phyloP scores from a whole-genome alignment of 2,329 filamentous ascomycete species.

The Pestalotiopsis sp. region DNA sequence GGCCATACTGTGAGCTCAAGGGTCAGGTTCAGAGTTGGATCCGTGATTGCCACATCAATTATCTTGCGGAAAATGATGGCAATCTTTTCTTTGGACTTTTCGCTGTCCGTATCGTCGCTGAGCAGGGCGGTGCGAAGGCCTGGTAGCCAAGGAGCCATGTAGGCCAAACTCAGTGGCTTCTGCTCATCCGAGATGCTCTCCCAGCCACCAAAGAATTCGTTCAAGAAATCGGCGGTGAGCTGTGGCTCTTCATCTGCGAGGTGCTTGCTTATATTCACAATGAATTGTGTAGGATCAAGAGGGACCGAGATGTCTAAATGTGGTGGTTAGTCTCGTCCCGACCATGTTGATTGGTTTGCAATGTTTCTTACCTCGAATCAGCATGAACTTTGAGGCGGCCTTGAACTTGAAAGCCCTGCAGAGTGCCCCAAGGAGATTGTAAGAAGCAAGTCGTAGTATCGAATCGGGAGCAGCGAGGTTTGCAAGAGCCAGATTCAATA shows the following conservation, averaged over 20 bases:
- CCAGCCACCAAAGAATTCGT: conserved; percentile 76
- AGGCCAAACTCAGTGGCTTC: conserved; percentile 67
- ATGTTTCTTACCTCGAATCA: conserved; percentile 55
- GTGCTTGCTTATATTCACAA: conserved; percentile 67
- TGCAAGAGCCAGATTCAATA: conserved; percentile 68
- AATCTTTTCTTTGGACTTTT: conserved; percentile 68
- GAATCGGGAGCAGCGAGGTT: conserved; percentile 67
- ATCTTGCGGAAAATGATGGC: conserved; percentile 66
- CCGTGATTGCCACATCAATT: conserved; percentile 65
- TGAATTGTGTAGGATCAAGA: conserved; percentile 64
- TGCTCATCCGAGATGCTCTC: conserved; percentile 70
- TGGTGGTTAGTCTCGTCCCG: conserved; percentile 18
- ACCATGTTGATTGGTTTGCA: neutral
- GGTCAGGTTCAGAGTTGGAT: conserved; percentile 60
- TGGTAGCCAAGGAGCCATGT: conserved; percentile 71
- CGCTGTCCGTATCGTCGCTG: conserved; percentile 61
- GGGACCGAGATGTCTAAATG: conserved; percentile 63
- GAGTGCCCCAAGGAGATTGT: conserved; percentile 68
- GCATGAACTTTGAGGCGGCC: conserved; percentile 62
- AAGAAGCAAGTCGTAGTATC: conserved; percentile 63
- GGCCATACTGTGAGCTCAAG: conserved; percentile 71
- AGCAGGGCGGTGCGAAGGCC: conserved; percentile 63
- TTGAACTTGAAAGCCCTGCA: conserved; percentile 71
- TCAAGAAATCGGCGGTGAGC: conserved; percentile 69
- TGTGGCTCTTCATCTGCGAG: conserved; percentile 67